These are phyloP conservation scores for Fraxinus ornus DNA, from an alignment of 305 asterid genomes.

Conservation along the genomic window DNA sequence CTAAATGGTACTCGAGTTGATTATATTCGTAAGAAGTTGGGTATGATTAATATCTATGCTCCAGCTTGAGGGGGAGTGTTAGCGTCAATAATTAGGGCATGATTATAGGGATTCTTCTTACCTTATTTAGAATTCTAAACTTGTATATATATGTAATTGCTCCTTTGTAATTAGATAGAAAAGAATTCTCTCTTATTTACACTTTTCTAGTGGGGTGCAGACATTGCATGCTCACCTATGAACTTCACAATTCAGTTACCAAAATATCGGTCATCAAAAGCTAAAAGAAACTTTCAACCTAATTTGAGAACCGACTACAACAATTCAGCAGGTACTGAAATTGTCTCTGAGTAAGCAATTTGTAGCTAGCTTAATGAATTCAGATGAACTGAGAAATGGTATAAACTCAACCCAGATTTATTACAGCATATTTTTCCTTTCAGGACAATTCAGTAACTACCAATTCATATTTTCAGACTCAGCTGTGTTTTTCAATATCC, in stretches of 20 bases:
- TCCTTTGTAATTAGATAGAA: too few species aligned
- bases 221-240: background rate
- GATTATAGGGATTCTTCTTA: too few species aligned
- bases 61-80: too few species aligned
- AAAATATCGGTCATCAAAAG: background rate
- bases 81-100: too few species aligned
- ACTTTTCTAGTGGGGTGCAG: background rate
- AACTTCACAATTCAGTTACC: background rate
- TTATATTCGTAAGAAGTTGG: too few species aligned
- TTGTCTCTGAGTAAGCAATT: background rate
- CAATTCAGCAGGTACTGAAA: background rate
- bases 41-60: too few species aligned
- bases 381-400: background rate
- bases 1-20: too few species aligned
- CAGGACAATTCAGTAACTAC: slow-evolving; percentile 33
- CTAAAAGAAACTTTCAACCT: slow-evolving; percentile 1
- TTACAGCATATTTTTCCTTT: background rate
- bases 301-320: background rate
- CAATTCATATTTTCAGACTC: slow-evolving; percentile 98
- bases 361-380: background rate
- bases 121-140: too few species aligned
- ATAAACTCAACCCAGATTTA: background rate
- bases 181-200: too few species aligned
- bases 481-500: slow-evolving; percentile 91
- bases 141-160: too few species aligned